A percentile compares a stretch with the other conserved stretches of the same genome.
Evolutionary conservation across 306 rosid genomes (phyloP).

Genomic region (Pyrus communis): DNA sequence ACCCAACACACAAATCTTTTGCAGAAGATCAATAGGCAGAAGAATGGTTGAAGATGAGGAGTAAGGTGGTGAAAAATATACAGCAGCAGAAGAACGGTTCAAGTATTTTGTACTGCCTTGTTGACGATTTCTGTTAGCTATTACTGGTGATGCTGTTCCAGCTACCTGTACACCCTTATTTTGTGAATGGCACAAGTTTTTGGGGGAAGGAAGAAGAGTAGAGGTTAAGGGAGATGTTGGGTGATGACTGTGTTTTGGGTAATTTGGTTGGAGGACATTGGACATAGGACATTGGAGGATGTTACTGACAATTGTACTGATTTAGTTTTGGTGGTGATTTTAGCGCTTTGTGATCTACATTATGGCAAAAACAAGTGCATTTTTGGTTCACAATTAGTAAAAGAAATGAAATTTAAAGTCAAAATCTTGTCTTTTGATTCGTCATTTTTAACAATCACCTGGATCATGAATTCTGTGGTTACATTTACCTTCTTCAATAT

Average conservation of each 20-base stretch:
- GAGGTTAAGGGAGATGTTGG: background rate
- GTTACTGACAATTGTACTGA: background rate
- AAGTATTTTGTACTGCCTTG: background rate
- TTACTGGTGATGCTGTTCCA: background rate
- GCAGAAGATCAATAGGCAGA: no score
- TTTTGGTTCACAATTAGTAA: background rate
- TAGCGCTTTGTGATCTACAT: background rate
- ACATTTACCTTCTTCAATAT: background rate
- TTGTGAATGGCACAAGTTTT: background rate
- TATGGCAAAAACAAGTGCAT: no score
- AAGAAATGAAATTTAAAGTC: background rate
- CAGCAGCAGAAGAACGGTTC: no score
- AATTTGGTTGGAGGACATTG: no score
- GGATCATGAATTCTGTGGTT: background rate
- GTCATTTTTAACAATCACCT: background rate
- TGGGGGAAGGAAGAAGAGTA: background rate
- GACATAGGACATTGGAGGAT: no score
- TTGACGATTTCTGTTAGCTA: background rate
- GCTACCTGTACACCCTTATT: background rate
- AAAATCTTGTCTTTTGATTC: background rate
- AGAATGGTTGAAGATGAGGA: no score
- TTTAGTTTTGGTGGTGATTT: background rate
- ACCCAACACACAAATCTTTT: no score
- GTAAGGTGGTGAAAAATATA: no score
- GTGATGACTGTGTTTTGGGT: background rate